Percentiles rank a stretch among this genome's conserved stretches.
Conservation (phyloP, 352 stramenopile genomes). For the Phytophthora multivora region DNA sequence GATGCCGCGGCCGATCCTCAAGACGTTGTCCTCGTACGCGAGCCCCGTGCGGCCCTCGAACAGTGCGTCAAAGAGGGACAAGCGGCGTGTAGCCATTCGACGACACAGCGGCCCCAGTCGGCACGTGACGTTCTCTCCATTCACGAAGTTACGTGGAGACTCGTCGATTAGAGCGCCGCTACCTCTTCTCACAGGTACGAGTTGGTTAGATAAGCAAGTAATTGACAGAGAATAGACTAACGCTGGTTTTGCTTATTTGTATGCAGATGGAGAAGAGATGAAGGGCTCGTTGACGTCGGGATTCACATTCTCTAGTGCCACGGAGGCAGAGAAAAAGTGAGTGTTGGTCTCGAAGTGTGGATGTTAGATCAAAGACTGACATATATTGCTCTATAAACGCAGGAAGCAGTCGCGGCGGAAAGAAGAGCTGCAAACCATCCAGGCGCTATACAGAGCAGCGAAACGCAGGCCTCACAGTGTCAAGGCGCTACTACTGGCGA, state of each 20-base stretch:
- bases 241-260: neutral
- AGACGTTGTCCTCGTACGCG: slow-evolving; percentile 44
- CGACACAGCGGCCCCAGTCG: slow-evolving; percentile 33
- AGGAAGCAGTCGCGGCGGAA: slow-evolving; percentile 43
- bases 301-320: slow-evolving; percentile 47
- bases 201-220: neutral
- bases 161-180: slow-evolving; percentile 9
- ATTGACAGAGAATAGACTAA: no score
- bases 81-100: slow-evolving; percentile 27
- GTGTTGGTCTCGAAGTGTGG: slow-evolving; percentile 1
- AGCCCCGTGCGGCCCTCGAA: slow-evolving; percentile 19
- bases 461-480: slow-evolving; percentile 44
- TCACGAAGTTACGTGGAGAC: slow-evolving; percentile 51
- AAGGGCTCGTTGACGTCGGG: slow-evolving; percentile 33
- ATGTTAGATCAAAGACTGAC: neutral
- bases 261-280: slow-evolving; percentile 20
- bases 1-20: slow-evolving; percentile 69
- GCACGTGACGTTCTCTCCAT: slow-evolving; percentile 80
- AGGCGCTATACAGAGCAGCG: slow-evolving; percentile 49
- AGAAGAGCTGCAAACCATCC: slow-evolving; percentile 52
- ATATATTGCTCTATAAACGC: neutral
- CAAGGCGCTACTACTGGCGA: slow-evolving; percentile 41
- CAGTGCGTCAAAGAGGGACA: slow-evolving; percentile 23
- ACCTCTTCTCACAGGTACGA: slow-evolving; percentile 26
- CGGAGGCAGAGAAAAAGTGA: slow-evolving; percentile 37